Evolutionary conservation across 805 yeast species (phyloP).

Genomic region (Candida hungchunana): DNA sequence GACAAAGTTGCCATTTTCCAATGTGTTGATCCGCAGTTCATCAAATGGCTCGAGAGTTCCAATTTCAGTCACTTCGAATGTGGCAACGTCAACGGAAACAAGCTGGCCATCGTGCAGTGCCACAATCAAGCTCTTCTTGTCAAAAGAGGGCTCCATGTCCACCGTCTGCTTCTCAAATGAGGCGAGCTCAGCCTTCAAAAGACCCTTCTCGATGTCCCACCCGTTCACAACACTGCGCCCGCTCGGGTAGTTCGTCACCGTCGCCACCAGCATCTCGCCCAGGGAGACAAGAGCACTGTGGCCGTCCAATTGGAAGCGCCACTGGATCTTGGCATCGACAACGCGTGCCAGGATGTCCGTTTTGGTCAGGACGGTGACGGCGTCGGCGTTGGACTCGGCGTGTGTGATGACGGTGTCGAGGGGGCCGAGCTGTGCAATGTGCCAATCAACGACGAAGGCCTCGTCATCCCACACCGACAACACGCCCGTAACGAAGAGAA

Average conservation of each 20-base stretch:
- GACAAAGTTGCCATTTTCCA: conserved; percentile 19
- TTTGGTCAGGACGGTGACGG: conserved; percentile 27
- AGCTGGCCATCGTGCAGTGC: conserved; percentile 17
- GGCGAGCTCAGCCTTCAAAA: conserved; percentile 12
- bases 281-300: conserved; percentile 1
- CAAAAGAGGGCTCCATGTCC: conserved; percentile 1
- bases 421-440: conserved; percentile 41
- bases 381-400: conserved; percentile 6
- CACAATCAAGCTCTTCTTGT: conserved; percentile 3
- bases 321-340: conserved; percentile 31
- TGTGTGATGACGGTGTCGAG: conserved; percentile 23
- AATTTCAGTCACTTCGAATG: background rate
- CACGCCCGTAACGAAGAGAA: no score
- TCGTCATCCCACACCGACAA: conserved; percentile 48
- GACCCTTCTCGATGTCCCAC: conserved; percentile 19
- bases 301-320: conserved; percentile 29
- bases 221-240: conserved; percentile 19
- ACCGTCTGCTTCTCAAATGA: conserved; percentile 10
- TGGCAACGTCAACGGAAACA: background rate
- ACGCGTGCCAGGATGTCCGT: conserved; percentile 32
- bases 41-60: conserved; percentile 10
- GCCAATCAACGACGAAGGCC: conserved; percentile 54
- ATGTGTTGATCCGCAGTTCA: conserved; percentile 6
- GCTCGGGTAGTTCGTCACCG: conserved; percentile 22
- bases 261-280: conserved; percentile 7